Base-by-base conservation (phyloP, 2,329 filamentous ascomycete species). In the Neofusicoccum parvum region DNA sequence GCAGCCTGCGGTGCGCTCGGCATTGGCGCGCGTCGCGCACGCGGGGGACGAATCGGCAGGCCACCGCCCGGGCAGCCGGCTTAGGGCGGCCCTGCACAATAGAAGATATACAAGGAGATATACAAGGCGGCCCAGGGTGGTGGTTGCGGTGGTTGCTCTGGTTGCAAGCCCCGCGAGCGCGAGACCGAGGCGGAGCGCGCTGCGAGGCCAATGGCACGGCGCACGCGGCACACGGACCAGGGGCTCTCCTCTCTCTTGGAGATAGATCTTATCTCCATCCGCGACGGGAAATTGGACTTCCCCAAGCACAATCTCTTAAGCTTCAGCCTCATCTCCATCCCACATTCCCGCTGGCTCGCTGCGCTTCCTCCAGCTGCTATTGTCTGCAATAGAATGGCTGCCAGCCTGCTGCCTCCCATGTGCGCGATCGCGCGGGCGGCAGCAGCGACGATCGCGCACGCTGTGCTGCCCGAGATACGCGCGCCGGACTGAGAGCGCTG, bases 251-350 rank as follows among this genome's bases (percentile, higher is more conserved):
- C 27, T 32, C 27, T 5, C 6, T 10, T 7, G 37, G 37, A 39
- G 37, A 50, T 34, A 23, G 48, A 45, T 43, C 51, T 43, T 43
- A 59, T 59, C 54, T 45, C 39, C 39, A 56, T 20, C 36, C 34
- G 27, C 53, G 36, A 32, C 41, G 54, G 54, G 54, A 59, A 59
- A 59, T 59, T 32, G 11, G 15, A n/a, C 39, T 59, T 59, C 54
- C 54, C 54, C 54, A 59, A 59, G 45, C 34, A 45, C 54, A 59
- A 59, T 59, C 39, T 59, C 54, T 59, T 59, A 36, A 46, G 20
- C 54, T 46, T 59, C 54, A 59, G 54, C 54, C 54, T 59, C 54
- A 34, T 59, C 54, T 59, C 39, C 54, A 59, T 59, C 39, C 54
- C 54, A 59, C 39, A 17, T 7, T 14, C 14, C 3, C 39, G 14